These are phyloP conservation scores for Lactarius indigo DNA, from an alignment of 768 basidiomycete species.

Conservation along the genomic window DNA sequence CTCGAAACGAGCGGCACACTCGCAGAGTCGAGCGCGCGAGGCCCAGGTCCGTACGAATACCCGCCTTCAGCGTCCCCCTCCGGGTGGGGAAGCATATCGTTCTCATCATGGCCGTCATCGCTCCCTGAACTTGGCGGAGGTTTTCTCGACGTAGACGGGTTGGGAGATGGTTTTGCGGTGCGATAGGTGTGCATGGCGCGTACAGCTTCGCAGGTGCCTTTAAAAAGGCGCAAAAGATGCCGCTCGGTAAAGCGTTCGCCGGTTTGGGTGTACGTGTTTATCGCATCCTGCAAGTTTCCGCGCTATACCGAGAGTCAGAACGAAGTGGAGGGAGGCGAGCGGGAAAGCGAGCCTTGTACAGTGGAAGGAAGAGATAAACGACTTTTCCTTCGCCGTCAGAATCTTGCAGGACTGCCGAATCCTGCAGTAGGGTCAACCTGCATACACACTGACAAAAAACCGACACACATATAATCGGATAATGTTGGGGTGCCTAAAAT, in stretches of 20 bases:
- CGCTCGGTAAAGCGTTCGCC: constrained; percentile 81
- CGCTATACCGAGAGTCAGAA: constrained; percentile 44
- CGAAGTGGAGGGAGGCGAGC: constrained; percentile 1
- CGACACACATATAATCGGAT: constrained; percentile 79
- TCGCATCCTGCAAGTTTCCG: constrained; percentile 93
- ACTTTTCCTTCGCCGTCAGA: constrained; percentile 91
- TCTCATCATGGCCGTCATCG: constrained; percentile 53
- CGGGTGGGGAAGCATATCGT: constrained; percentile 69
- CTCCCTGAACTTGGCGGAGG: constrained; percentile 24
- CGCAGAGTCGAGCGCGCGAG: constrained; percentile 11
- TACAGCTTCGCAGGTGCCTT: constrained; percentile 90
- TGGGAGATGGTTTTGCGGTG: constrained; percentile 38
- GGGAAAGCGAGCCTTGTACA: constrained; percentile 67
- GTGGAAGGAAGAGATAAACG: constrained; percentile 92
- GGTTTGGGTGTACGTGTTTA: constrained; percentile 81
- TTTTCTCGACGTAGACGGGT: constrained; percentile 29
- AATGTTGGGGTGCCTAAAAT: constrained; percentile 84
- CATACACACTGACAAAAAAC: neutral
- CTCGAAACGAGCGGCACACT: constrained; percentile 60
- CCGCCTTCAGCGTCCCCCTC: constrained; percentile 73
- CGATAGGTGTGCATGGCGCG: constrained; percentile 92
- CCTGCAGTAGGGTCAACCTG: constrained; percentile 42
- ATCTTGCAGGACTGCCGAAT: constrained; percentile 93
- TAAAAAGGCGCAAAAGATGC: constrained; percentile 86
- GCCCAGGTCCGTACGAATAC: constrained; percentile 58